These are phyloP conservation scores for Trichophyton benhamiae DNA, from an alignment of 2,329 filamentous ascomycete genomes.

Conservation along the genomic window DNA sequence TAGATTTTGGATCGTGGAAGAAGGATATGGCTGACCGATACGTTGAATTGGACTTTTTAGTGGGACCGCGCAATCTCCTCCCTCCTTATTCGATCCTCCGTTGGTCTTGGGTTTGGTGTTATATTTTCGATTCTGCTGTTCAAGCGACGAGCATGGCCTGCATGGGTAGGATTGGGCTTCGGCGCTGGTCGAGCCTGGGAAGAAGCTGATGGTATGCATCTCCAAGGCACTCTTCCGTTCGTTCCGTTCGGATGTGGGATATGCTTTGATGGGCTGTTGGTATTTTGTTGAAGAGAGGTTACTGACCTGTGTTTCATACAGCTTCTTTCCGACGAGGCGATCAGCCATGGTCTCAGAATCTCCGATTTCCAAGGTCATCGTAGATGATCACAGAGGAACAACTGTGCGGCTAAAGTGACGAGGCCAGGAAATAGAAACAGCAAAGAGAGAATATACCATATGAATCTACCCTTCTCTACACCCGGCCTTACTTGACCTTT, in stretches of 20 bases:
- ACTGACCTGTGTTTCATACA: conserved; percentile 12
- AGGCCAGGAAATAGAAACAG: not conserved
- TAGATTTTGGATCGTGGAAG: not conserved
- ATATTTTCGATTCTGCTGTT: conserved; percentile 98
- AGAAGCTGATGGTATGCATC: conserved; percentile 72
- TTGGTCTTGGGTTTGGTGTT: conserved; percentile 93
- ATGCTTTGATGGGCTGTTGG: not conserved
- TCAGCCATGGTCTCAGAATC: conserved; percentile 26
- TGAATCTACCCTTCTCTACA: not conserved
- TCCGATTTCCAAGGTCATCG: conserved; percentile 12
- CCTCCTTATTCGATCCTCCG: conserved; percentile 87
- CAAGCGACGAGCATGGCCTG: conserved; percentile 95
- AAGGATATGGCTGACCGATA: not conserved
- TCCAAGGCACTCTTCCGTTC: not conserved
- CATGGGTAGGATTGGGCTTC: conserved; percentile 87
- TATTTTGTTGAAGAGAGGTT: not conserved
- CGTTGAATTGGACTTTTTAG: conserved; percentile 36
- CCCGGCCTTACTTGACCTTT: not conserved
- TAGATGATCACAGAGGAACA: conserved; percentile 8
- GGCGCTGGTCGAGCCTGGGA: conserved; percentile 95
- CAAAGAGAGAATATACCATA: not conserved
- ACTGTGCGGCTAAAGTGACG: not conserved
- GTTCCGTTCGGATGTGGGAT: not conserved
- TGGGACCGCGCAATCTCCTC: conserved; percentile 99
- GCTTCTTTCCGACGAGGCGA: conserved; percentile 35